These are phyloP conservation scores for Paramyrothecium roridum DNA, from an alignment of 2,329 filamentous ascomycete genomes.

Conservation along the genomic window DNA sequence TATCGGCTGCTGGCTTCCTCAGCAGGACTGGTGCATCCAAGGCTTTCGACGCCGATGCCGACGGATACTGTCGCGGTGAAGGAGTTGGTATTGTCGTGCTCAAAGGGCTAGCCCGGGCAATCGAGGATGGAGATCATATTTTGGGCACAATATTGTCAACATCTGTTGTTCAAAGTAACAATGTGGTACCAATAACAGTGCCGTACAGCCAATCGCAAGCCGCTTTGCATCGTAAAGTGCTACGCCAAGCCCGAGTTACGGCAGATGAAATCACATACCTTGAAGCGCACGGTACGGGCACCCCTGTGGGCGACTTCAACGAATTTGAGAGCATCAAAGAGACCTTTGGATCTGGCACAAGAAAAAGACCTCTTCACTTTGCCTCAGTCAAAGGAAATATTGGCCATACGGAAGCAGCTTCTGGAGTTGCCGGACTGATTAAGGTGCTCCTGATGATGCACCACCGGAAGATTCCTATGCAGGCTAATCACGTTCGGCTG, in stretches of 20 bases:
- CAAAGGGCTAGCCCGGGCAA: conserved; percentile 43
- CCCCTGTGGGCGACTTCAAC: conserved; percentile 41
- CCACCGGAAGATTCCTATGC: background rate
- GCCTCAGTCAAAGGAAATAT: conserved; percentile 28
- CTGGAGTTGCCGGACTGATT: background rate
- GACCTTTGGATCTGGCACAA: conserved; percentile 7
- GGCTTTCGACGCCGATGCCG: conserved; percentile 31
- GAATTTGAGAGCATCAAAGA: conserved; percentile 25
- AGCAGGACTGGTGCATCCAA: conserved; percentile 25
- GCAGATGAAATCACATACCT: conserved; percentile 31
- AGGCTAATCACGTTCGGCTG: background rate
- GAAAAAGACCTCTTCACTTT: conserved; percentile 11
- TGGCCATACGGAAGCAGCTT: conserved; percentile 12
- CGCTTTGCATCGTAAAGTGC: conserved; percentile 19
- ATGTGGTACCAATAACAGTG: conserved; percentile 34
- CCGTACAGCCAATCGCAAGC: conserved; percentile 32
- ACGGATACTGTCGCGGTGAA: conserved; percentile 53
- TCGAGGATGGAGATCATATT: conserved; percentile 43
- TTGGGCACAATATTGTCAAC: conserved; percentile 35
- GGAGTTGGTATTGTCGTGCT: conserved; percentile 40
- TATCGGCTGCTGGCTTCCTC: conserved; percentile 17
- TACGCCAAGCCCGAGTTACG: conserved; percentile 27
- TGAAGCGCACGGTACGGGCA: conserved; percentile 47
- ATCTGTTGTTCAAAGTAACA: conserved; percentile 38
- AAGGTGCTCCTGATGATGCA: conserved; percentile 15